Base-by-base conservation (phyloP, 768 basidiomycete genomes). In the Nidularia pulvinata region DNA sequence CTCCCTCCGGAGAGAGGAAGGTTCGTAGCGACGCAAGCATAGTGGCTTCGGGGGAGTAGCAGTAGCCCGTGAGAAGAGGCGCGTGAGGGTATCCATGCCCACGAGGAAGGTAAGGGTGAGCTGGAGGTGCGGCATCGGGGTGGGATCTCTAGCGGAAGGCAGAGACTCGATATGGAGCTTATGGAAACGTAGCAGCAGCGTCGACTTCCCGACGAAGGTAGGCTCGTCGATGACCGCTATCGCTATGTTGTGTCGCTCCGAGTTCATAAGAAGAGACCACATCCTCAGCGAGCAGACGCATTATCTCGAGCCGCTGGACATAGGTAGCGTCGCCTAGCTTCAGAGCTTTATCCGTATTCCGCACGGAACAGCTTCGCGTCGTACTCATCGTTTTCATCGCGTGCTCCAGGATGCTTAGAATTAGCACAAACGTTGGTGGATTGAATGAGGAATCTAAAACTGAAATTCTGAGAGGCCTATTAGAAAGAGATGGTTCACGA, bases 361-460 rank as follows among this genome's bases (percentile, higher is more conserved):
- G 81, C 43, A 93, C 83, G 76, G 5, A 96, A 78, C 1, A 97
- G 73, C 49, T 78, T 84, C 1, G 91, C 88, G 53, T 92, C 87
- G 61, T 88, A 93, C 44, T 78, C 74, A 25, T 53, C 14, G 35
- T 49, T 19, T 14, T 54, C 34, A 14, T 56, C 52, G 1, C 55
- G n/a, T n/a, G n/a, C n/a, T n/a, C n/a, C n/a, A n/a, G n/a, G n/a
- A 37, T 25, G 39, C 45, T 51, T 11, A 51, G 79, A 70, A 54
- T 80, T 82, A 30, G 84, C 85, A 46, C 92, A 22, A 80, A 66
- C 2, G 92, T 94, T 1, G 95, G 95, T 3, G 95, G 95, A 62
- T 98, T 96, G 73, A 92, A 98, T 1, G 93, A 95, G 1, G 93
- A 88, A 61, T 97, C 95, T 37, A n/a, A 97, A 78, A n/a, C 95